A percentile compares a stretch with the other conserved stretches of the same genome.
Conservation (phyloP, 108 stramenopile species). For the Asterionellopsis glacialis region DNA sequence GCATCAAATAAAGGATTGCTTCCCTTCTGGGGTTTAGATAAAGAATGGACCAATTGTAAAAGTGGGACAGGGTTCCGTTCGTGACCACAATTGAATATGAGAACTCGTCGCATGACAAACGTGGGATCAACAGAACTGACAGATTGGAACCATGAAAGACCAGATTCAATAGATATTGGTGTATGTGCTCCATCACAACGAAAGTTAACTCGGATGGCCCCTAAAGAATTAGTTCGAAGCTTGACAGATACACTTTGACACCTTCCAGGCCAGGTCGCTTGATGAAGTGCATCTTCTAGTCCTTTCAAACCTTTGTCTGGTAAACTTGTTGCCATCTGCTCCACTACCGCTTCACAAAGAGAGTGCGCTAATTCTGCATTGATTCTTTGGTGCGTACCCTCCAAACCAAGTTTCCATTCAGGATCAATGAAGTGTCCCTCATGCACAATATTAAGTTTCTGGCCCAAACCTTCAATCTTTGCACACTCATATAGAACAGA, state of each 20-base stretch:
- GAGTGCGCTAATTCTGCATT: constrained; percentile 73
- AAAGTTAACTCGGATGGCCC: constrained; percentile 18
- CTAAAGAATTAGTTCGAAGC: constrained; percentile 5
- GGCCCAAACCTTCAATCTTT: constrained; percentile 22
- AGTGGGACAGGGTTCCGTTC: constrained; percentile 77
- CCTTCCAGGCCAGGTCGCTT: constrained; percentile 71
- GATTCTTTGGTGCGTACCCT: constrained; percentile 60
- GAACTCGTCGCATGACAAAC: constrained; percentile 12
- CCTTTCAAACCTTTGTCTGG: constrained; percentile 1
- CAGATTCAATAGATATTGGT: constrained; percentile 55
- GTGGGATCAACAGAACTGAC: background rate
- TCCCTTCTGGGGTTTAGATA: constrained; percentile 3
- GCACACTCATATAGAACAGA: constrained; percentile 31
- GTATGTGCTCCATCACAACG: constrained; percentile 80
- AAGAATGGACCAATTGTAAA: constrained; percentile 27
- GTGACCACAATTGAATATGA: constrained; percentile 82
- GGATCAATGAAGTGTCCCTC: constrained; percentile 12
- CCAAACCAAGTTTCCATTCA: constrained; percentile 29
- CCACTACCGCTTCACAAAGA: constrained; percentile 33
- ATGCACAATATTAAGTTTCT: constrained; percentile 16
- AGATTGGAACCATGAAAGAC: constrained; percentile 56
- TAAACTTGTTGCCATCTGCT: constrained; percentile 1
- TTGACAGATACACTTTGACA: constrained; percentile 47
- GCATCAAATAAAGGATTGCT: constrained; percentile 27
- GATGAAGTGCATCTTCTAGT: constrained; percentile 31